Evolutionary conservation across 1,284 basidiomycete species (phyloP), one percentile per base, ranked within the genome.

Genomic region (Vanrija pseudolonga): DNA sequence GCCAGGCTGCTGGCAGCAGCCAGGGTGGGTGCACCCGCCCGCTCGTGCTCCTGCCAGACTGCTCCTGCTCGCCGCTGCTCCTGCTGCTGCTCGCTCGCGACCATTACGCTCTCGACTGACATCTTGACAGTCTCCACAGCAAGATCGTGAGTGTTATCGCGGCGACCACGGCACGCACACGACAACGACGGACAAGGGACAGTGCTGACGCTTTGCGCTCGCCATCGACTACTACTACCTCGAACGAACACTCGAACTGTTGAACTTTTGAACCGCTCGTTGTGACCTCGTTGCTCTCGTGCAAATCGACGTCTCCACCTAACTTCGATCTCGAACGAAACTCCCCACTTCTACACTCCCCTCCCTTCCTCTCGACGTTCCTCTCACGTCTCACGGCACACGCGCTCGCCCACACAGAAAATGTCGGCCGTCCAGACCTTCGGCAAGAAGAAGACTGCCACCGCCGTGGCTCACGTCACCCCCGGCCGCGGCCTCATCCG

Each of bases 381-480:
- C n/a, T n/a, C 17, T 28, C 24, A 11, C 32, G 12, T 12, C 19
- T 53, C 45, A n/a, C 24, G n/a, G 43, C 41, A n/a, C 14, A 15
- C 24, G 36, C 26, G 18, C 24, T 19, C 52, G 43, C 43, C 55
- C 14, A 17, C 43, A 62, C 56, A 68, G 67, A 73, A 61, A 63
- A 74, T 74, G 72, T 73, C 72, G 59, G 69, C 90, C 81, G 91
- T 96, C 68, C 93, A 96, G 78, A 93, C 90, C 63, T 96, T 96
- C 80, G 92, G 92, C 80, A 96, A 96, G 89, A 96, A 96, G 87
- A 95, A 95, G 93, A 96, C 93, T 75, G 92, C 93, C 64, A 96
- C 92, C 61, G 93, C 93, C 60, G 93, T 96, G 76, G 93, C 93
- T 60, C 88, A 94, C 79, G 90, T 91, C 69, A 90, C 88, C 80